phyloP scores from a whole-genome alignment of 2,329 filamentous ascomycete species.

The Hymenoscyphus occultus region DNA sequence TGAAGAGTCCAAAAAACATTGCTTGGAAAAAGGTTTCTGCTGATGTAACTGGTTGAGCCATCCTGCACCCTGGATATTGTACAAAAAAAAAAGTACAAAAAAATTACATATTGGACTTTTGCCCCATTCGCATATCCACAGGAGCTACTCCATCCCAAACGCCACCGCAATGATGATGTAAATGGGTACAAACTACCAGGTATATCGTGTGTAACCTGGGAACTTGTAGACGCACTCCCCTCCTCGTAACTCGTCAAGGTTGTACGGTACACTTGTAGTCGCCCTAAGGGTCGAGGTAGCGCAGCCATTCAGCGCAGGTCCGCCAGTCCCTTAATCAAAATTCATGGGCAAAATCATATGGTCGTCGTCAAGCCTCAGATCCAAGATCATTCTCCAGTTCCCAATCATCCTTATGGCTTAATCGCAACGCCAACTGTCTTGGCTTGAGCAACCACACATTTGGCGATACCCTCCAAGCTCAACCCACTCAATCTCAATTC shows the following conservation, averaged over 20 bases:
- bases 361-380: neutral
- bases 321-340: neutral
- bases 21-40: neutral
- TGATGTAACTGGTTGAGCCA: neutral
- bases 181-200: conserved; percentile 5
- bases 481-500: conserved; percentile 72
- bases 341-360: neutral
- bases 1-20: neutral
- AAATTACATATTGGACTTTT: conserved; percentile 1
- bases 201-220: no score
- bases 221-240: neutral
- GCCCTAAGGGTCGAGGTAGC: neutral
- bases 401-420: conserved; percentile 48
- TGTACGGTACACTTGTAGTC: neutral
- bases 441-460: conserved; percentile 69
- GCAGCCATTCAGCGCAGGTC: neutral
- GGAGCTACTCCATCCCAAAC: conserved; percentile 22
- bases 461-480: conserved; percentile 68
- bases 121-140: conserved; percentile 8
- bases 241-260: neutral
- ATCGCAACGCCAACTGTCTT: conserved; percentile 74
- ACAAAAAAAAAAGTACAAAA: conserved; percentile 8
- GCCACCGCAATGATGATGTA: conserved; percentile 30
- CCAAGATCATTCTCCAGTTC: neutral
- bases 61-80: conserved; percentile 8